A percentile compares a stretch with the other conserved stretches of the same genome.
Conservation (phyloP, 768 basidiomycete species). For the Ramaria sp. region DNA sequence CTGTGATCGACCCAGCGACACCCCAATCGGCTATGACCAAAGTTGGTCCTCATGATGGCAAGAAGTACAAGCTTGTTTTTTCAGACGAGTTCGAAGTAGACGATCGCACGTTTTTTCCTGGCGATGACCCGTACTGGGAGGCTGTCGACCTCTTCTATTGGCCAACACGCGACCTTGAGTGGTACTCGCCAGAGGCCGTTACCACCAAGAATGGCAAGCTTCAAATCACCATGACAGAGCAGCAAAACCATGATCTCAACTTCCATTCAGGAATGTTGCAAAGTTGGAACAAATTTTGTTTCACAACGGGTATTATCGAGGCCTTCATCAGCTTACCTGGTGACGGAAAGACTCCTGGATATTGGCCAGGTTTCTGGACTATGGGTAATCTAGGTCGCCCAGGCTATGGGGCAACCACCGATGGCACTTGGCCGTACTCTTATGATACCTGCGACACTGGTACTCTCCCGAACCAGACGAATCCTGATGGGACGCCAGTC, state of each 20-base stretch:
- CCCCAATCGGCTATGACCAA: slow-evolving; percentile 44
- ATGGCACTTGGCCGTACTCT: slow-evolving; percentile 76
- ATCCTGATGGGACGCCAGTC: slow-evolving; percentile 42
- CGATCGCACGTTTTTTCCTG: slow-evolving; percentile 67
- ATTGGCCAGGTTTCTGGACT: slow-evolving; percentile 70
- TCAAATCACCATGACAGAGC: slow-evolving; percentile 68
- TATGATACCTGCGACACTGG: slow-evolving; percentile 82
- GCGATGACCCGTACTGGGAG: slow-evolving; percentile 80
- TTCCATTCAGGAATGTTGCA: slow-evolving; percentile 65
- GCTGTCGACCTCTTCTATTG: slow-evolving; percentile 83
- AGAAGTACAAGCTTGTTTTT: slow-evolving; percentile 74
- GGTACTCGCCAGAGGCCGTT: slow-evolving; percentile 67
- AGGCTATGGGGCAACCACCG: slow-evolving; percentile 83
- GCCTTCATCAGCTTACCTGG: slow-evolving; percentile 71
- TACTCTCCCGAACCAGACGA: slow-evolving; percentile 74
- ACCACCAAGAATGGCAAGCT: slow-evolving; percentile 72
- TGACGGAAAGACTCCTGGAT: slow-evolving; percentile 43
- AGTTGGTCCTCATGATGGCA: slow-evolving; percentile 60
- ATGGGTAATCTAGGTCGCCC: slow-evolving; percentile 68
- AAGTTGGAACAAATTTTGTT: slow-evolving; percentile 93
- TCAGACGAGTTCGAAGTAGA: slow-evolving; percentile 76
- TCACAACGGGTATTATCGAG: slow-evolving; percentile 87
- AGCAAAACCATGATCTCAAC: slow-evolving; percentile 65
- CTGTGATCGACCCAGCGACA: slow-evolving; percentile 70
- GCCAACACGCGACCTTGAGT: slow-evolving; percentile 74